Percentiles rank a stretch among this genome's conserved stretches.
phyloP scores from a whole-genome alignment of 2,329 filamentous ascomycete genomes.

The Didymella sp. region DNA sequence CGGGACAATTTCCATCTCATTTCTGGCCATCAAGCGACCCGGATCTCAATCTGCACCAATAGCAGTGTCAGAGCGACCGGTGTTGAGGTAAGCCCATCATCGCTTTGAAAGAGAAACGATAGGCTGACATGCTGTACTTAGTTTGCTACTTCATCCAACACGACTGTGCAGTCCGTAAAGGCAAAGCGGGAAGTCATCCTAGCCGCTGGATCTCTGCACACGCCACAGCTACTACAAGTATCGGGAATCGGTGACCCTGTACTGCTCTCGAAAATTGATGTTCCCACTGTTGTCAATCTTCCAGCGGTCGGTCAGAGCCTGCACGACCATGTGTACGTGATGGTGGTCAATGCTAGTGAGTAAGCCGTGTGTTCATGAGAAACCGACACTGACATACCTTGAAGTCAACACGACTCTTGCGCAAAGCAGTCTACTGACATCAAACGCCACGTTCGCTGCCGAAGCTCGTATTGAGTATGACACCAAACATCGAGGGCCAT shows the following conservation, averaged over 20 bases:
- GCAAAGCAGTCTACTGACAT: slow-evolving; percentile 10
- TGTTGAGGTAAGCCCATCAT: slow-evolving; percentile 18
- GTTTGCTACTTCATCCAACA: slow-evolving; percentile 27
- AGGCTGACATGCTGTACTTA: neutral
- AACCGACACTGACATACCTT: neutral
- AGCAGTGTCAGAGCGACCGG: slow-evolving; percentile 25
- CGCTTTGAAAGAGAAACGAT: neutral
- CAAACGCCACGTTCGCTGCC: slow-evolving; percentile 32
- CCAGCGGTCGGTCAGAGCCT: slow-evolving; percentile 37
- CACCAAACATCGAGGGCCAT: slow-evolving; percentile 18
- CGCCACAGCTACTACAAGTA: slow-evolving; percentile 37
- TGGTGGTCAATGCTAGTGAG: slow-evolving; percentile 24
- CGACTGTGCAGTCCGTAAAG: slow-evolving; percentile 19
- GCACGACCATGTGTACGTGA: slow-evolving; percentile 29
- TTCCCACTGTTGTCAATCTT: slow-evolving; percentile 31
- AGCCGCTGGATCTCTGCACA: slow-evolving; percentile 36
- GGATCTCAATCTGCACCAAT: slow-evolving; percentile 22
- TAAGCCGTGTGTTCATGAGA: neutral
- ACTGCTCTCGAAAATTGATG: slow-evolving; percentile 29
- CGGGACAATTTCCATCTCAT: slow-evolving; percentile 34
- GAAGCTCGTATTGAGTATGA: slow-evolving; percentile 29
- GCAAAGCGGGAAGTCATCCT: slow-evolving; percentile 35
- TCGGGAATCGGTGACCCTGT: slow-evolving; percentile 37
- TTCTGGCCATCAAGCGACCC: slow-evolving; percentile 24
- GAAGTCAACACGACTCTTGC: slow-evolving; percentile 24